Base-by-base conservation (phyloP, 2,329 filamentous ascomycete species). In the Cordyceps tenuipes region DNA sequence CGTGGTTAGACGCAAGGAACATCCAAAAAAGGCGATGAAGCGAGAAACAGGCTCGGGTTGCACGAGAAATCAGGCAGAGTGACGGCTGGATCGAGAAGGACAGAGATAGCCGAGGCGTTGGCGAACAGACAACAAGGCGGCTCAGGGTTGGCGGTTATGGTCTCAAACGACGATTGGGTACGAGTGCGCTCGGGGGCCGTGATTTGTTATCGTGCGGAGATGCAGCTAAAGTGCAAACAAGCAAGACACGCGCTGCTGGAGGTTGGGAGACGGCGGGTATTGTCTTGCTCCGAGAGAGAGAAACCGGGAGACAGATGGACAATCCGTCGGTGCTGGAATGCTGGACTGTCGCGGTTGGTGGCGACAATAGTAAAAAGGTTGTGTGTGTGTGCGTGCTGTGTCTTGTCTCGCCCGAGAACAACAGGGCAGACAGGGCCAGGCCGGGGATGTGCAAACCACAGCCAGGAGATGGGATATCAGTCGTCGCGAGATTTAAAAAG, bases 271-370 rank as follows among this genome's bases (percentile, higher is more conserved):
- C 23, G 46, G 21, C 2, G 46, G 31, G 8, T 26, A 19, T 36
- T 46, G 31, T 10, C 44, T 34, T 26, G 34, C 34, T 57, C 10
- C 23, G 23, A 44, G 51, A 29, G n/a, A 31, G 36, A 15, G 46
- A 51, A 13, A 44, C 50, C 21, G 46, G 34, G 17, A 43, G 55
- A 43, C 50, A 34, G 29, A 57, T 23, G 43, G 29, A 8, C n/a
- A 57, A 43, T 48, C 19, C n/a, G 39, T 10, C 23, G 26, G 19
- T 36, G 15, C 64, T 62, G 64, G 64, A 65, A 65, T 64, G 63
- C 56, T 63, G 57, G 44, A 48, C 15, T 13, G 44, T 39, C 43
- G 54, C 34, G 54, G 48, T 47, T 21, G 29, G 50, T 36, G 13
- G 21, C 50, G 50, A 9, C 17, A 36, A 15, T 43, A 43, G 15